Base-by-base conservation (phyloP, 345 rosid species). In the Gossypium raimondii region DNA sequence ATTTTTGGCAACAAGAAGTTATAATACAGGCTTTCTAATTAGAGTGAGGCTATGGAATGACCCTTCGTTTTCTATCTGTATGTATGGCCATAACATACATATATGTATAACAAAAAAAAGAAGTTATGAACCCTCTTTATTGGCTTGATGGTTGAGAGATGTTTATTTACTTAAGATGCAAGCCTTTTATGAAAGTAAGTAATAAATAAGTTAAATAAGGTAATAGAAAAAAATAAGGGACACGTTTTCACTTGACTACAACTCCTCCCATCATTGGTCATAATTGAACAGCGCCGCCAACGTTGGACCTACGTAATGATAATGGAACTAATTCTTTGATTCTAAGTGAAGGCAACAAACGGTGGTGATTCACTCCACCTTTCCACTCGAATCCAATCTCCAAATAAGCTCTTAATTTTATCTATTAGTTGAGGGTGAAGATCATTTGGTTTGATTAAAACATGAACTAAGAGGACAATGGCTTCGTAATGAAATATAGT, bases 311-410 rank as follows among this genome's bases (percentile, higher is more conserved):
- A 48, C 72, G 8, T 13, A 13, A 47, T 34, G 38, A 20, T 34
- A 34, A 34, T 4, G 7, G 4, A 34, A 50, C 41, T 41, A 57
- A 73, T 59, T 45, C 67, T 47, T 73, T 73, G 75, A 45, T 25
- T 73, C 16, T 45, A 7, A 3, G 41, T 59, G 75, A 65, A 72
- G 44, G 57, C 44, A 73, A 58, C 53, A 43, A 44, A 72, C 4
- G 18, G 34, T 41, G 41, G 22, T 20, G 38, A 57, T 24, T 73
- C 76, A 44, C 10, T 45, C 48, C 27, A 59, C 17, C 75, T 38
- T 57, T 38, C 38, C 52, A 38, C 52, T 13, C 27, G 48, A 41
- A 18, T 44, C 24, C 38, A 34, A 34, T 34, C 6, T 34, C 64
- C 47, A 38, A 7, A 13, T 14, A 6, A 5, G 41, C 41, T 34